Evolutionary conservation across 805 yeast genomes (phyloP).

Genomic region (Lipomyces spencermartinsiae): DNA sequence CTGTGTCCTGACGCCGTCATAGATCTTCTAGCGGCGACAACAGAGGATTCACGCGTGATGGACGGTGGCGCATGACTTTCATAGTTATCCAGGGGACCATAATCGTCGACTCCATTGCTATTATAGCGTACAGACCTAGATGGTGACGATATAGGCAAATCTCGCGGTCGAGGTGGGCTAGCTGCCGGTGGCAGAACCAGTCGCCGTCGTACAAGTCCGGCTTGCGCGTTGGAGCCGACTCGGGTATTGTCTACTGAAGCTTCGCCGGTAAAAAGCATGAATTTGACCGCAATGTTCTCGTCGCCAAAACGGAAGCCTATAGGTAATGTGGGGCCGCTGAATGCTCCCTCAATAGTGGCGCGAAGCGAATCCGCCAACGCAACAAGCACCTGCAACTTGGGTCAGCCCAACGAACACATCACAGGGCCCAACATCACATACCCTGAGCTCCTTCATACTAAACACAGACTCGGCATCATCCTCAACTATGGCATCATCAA

Average conservation of each 20-base stretch:
- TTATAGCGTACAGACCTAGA: neutral
- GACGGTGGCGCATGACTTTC: neutral
- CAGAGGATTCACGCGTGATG: neutral
- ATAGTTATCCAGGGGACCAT: neutral
- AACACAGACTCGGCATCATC: constrained; percentile 22
- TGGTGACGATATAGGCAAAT: neutral
- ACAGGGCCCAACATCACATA: neutral
- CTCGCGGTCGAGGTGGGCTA: neutral
- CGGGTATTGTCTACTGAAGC: constrained; percentile 4
- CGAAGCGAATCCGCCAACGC: constrained; percentile 26
- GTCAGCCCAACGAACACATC: neutral
- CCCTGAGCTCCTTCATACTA: constrained; percentile 31
- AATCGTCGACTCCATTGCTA: neutral
- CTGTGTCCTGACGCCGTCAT: neutral
- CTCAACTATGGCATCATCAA: constrained; percentile 18
- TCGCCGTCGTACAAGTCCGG: neutral
- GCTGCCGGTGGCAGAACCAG: neutral
- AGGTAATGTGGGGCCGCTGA: constrained; percentile 27
- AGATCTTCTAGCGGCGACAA: neutral
- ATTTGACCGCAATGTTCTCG: constrained; percentile 7
- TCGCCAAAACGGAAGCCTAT: constrained; percentile 26
- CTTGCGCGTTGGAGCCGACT: neutral
- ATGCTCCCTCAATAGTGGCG: constrained; percentile 22
- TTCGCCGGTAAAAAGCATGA: constrained; percentile 31
- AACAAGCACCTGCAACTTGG: constrained; percentile 17